Conservation (phyloP, 2,329 filamentous ascomycete genomes). For the Aspergillus bombycis region DNA sequence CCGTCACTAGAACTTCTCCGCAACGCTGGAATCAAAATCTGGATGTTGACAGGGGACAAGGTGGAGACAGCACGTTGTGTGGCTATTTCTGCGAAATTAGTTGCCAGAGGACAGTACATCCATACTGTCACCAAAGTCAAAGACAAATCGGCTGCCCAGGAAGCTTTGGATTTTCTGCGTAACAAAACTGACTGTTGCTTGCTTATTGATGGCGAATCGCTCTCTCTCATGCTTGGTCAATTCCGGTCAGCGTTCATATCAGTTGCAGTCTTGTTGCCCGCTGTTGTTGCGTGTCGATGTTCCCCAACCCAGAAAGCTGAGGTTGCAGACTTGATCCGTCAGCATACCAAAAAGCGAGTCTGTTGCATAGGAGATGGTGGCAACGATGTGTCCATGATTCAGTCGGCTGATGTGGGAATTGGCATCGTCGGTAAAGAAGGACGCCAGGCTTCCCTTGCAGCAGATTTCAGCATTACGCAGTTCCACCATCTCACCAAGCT, state of each 20-base stretch:
- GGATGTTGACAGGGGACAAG: conserved; percentile 99
- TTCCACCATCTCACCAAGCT: conserved; percentile 95
- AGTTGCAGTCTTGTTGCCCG: conserved; percentile 81
- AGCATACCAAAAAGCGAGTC: conserved; percentile 89
- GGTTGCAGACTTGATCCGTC: conserved; percentile 84
- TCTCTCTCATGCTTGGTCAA: conserved; percentile 79
- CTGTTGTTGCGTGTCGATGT: conserved; percentile 94
- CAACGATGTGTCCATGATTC: conserved; percentile 99
- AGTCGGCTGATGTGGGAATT: conserved; percentile 95
- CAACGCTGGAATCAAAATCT: conserved; percentile 98
- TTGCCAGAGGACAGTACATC: conserved; percentile 91
- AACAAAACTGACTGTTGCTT: conserved; percentile 85
- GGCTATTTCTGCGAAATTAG: conserved; percentile 90
- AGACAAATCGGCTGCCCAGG: conserved; percentile 80
- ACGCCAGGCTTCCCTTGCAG: conserved; percentile 88
- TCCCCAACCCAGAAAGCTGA: conserved; percentile 97
- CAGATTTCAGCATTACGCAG: conserved; percentile 94
- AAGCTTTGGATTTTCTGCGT: conserved; percentile 84
- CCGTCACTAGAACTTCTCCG: conserved; percentile 90
- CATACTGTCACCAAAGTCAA: conserved; percentile 87
- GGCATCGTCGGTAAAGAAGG: conserved; percentile 99
- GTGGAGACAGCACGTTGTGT: conserved; percentile 97
- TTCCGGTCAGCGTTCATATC: conserved; percentile 86
- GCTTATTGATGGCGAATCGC: conserved; percentile 90
- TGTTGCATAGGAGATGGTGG: conserved; percentile 98